Conservation (phyloP, 768 basidiomycete species). For the Neoboletus subvelutipes region DNA sequence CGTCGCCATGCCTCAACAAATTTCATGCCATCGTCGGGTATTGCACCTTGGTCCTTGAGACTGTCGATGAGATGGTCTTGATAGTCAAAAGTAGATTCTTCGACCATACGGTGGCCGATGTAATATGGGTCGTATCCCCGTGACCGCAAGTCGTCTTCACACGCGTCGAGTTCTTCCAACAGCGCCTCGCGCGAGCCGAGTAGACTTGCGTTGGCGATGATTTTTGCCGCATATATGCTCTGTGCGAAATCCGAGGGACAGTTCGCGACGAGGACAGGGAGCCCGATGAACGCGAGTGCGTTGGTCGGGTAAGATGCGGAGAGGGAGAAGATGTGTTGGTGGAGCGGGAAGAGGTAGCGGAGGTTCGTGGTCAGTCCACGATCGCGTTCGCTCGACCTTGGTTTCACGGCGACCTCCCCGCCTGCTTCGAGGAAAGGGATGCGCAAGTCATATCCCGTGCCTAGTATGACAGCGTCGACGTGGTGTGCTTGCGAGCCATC, state of each 20-base stretch:
- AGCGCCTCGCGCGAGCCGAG: conserved; percentile 42
- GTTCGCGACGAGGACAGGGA: conserved; percentile 48
- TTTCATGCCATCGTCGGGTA: conserved; percentile 43
- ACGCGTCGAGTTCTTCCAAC: conserved; percentile 39
- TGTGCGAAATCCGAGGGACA: conserved; percentile 52
- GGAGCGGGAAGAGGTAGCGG: conserved; percentile 54
- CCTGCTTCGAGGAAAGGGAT: conserved; percentile 48
- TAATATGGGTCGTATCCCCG: conserved; percentile 49
- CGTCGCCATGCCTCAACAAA: conserved; percentile 54
- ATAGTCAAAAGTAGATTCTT: conserved; percentile 36
- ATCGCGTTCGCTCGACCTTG: conserved; percentile 14
- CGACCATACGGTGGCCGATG: conserved; percentile 47
- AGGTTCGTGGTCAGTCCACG: conserved; percentile 45
- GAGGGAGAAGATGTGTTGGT: conserved; percentile 53
- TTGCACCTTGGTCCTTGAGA: conserved; percentile 24
- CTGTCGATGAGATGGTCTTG: conserved; percentile 34
- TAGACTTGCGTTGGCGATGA: conserved; percentile 41
- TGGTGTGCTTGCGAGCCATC: conserved; percentile 42
- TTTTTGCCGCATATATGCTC: conserved; percentile 45
- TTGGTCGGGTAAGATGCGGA: conserved; percentile 46
- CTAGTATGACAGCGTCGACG: conserved; percentile 50
- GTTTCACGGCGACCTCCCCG: conserved; percentile 19
- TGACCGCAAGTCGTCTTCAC: conserved; percentile 41
- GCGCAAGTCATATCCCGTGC: conserved; percentile 53
- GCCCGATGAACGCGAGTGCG: conserved; percentile 55